A percentile compares a stretch with the other conserved stretches of the same genome.
Evolutionary conservation across 208 protist genomes (phyloP).

Genomic region (Vickermania spadyakhi): DNA sequence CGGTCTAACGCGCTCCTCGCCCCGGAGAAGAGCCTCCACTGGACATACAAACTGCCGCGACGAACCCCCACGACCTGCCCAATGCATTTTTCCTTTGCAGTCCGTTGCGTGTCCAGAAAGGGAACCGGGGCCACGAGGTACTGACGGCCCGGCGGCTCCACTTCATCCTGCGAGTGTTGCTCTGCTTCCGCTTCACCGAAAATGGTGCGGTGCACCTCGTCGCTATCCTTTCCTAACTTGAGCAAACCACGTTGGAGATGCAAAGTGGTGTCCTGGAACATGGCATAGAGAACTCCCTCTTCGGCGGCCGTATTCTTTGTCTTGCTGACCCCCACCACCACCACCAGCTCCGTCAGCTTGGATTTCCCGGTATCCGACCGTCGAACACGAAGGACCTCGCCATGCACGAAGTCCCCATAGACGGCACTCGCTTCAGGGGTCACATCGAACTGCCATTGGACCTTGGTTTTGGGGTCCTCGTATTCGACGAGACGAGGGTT

Average conservation of each 20-base stretch:
- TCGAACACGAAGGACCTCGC: constrained; percentile 44
- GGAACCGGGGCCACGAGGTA: constrained; percentile 21
- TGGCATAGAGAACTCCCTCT: constrained; percentile 46
- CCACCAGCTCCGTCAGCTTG: constrained; percentile 6
- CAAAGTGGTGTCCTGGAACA: constrained; percentile 24
- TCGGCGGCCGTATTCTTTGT: constrained; percentile 39
- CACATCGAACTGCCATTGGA: constrained; percentile 41
- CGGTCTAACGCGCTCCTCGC: constrained; percentile 41
- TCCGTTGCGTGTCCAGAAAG: constrained; percentile 36
- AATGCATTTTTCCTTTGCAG: constrained; percentile 48
- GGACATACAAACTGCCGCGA: constrained; percentile 58
- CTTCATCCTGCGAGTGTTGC: constrained; percentile 9
- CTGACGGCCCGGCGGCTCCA: constrained; percentile 14
- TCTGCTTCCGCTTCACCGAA: neutral
- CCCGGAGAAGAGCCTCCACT: constrained; percentile 62
- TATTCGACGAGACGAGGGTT: constrained; percentile 44
- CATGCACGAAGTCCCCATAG: constrained; percentile 60
- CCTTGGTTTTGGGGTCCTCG: constrained; percentile 27
- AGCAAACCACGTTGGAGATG: constrained; percentile 36
- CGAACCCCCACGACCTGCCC: constrained; percentile 80
- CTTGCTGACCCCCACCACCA: constrained; percentile 65
- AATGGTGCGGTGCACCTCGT: constrained; percentile 19
- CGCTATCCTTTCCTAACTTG: constrained; percentile 51
- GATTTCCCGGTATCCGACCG: constrained; percentile 7
- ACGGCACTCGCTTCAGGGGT: constrained; percentile 37